A percentile compares a stretch with the other conserved stretches of the same genome.
These are phyloP conservation scores for Leptoxyphium fumago DNA, from an alignment of 2,329 filamentous ascomycete species.

Conservation along the genomic window DNA sequence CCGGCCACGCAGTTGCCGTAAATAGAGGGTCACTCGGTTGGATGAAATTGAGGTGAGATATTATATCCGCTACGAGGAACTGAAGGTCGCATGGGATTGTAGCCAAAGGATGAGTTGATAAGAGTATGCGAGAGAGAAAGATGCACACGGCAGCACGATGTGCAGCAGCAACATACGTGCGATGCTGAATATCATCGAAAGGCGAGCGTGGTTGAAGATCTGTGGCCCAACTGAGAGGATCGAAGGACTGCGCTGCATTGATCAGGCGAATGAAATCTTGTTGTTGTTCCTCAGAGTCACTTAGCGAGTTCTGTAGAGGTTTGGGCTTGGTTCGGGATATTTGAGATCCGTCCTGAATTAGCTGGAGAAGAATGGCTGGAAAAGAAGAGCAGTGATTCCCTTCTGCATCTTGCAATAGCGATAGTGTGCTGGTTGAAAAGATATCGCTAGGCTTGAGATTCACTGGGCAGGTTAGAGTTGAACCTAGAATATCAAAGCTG, in stretches of 20 bases:
- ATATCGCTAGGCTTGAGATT: not conserved
- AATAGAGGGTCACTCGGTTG: slow-evolving; percentile 37
- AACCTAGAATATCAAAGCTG: slow-evolving; percentile 4
- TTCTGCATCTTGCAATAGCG: slow-evolving; percentile 24
- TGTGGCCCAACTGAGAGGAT: slow-evolving; percentile 17
- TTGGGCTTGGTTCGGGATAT: slow-evolving; percentile 10
- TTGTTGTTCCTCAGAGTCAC: too few species aligned
- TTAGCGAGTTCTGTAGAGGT: too few species aligned
- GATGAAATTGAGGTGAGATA: slow-evolving; percentile 37
- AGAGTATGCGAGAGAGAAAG: slow-evolving; percentile 21
- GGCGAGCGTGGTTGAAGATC: slow-evolving; percentile 20
- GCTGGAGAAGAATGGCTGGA: slow-evolving; percentile 20
- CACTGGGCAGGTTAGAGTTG: not conserved
- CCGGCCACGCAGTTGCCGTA: slow-evolving; percentile 46
- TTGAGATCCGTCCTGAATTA: slow-evolving; percentile 23
- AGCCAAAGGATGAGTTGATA: slow-evolving; percentile 7
- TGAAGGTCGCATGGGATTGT: not conserved
- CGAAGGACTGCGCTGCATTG: not conserved
- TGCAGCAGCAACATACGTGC: slow-evolving; percentile 22
- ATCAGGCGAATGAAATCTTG: not conserved
- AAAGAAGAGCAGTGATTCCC: slow-evolving; percentile 27
- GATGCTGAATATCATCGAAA: slow-evolving; percentile 19
- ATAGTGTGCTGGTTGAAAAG: slow-evolving; percentile 15
- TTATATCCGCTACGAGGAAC: slow-evolving; percentile 34
- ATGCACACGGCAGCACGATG: slow-evolving; percentile 27